phyloP scores from a whole-genome alignment of 1,284 basidiomycete species.

The Leccinum proximum region DNA sequence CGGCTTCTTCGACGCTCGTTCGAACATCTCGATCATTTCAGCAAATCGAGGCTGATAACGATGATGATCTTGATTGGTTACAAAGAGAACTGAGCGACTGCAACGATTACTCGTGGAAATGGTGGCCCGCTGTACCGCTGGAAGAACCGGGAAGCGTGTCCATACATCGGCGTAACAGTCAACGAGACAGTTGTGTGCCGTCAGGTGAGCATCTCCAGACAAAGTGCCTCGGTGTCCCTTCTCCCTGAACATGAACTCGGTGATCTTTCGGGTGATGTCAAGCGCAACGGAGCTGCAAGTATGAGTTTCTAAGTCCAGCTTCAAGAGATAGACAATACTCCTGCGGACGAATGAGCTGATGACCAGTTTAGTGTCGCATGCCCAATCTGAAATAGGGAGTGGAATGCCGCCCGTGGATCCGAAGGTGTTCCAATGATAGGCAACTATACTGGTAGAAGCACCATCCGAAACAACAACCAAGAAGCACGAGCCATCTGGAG shows the following conservation, averaged over 20 bases:
- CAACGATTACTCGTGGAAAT: conserved; percentile 35
- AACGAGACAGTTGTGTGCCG: conserved; percentile 46
- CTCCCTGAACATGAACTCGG: conserved; percentile 53
- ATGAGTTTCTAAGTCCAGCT: conserved; percentile 32
- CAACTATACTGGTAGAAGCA: conserved; percentile 26
- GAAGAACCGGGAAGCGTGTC: conserved; percentile 57
- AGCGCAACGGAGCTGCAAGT: conserved; percentile 41
- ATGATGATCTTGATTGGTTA: conserved; percentile 35
- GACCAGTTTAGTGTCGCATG: conserved; percentile 23
- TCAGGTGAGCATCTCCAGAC: conserved; percentile 18
- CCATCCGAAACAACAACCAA: conserved; percentile 31
- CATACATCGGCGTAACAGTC: conserved; percentile 58
- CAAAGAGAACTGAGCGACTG: conserved; percentile 37
- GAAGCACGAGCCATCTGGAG: conserved; percentile 55
- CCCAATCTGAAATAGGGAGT: conserved; percentile 31
- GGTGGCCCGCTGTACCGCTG: conserved; percentile 47
- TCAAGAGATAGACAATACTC: conserved; percentile 39
- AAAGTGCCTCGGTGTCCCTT: conserved; percentile 20
- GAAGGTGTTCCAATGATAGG: conserved; percentile 56
- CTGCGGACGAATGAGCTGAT: conserved; percentile 45
- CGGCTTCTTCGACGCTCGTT: conserved; percentile 47
- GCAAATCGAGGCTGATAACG: conserved; percentile 38
- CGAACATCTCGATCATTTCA: conserved; percentile 43
- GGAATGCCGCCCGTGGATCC: conserved; percentile 45
- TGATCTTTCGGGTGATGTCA: conserved; percentile 49